phyloP scores from a whole-genome alignment of 164 flowering plant species.

The Houttuynia cordata region DNA sequence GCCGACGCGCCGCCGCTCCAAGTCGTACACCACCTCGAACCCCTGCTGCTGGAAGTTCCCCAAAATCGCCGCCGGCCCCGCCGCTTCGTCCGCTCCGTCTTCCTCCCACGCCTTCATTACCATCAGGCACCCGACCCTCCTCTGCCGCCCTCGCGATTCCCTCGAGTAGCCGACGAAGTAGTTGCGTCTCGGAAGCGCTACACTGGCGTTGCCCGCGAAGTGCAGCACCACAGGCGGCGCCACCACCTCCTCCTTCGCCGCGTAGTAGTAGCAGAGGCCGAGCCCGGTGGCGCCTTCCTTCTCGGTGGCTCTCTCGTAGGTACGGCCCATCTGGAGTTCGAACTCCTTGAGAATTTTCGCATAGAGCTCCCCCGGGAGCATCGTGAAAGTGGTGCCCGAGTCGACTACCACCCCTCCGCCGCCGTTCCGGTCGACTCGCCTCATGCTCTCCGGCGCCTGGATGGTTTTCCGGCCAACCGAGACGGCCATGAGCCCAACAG shows the following conservation, averaged over 20 bases:
- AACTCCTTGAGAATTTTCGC: conserved; percentile 41
- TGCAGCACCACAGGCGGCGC: conserved; percentile 54
- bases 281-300: conserved; percentile 59
- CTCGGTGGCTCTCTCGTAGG: conserved; percentile 36
- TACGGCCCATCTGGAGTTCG: conserved; percentile 26
- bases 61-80: conserved; percentile 59
- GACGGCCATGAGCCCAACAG: conserved; percentile 61
- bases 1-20: conserved; percentile 56
- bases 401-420: conserved; percentile 90
- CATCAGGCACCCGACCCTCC: conserved; percentile 74
- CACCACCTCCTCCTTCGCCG: not conserved
- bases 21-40: conserved; percentile 88
- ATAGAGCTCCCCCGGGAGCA: conserved; percentile 51
- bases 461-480: conserved; percentile 42
- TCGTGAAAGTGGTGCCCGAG: conserved; percentile 85
- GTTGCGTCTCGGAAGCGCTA: conserved; percentile 61
- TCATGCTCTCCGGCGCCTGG: conserved; percentile 37
- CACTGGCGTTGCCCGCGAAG: conserved; percentile 58
- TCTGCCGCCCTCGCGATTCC: conserved; percentile 20
- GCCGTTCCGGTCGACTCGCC: conserved; percentile 37
- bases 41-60: conserved; percentile 96
- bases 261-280: conserved; percentile 52
- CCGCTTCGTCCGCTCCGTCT: conserved; percentile 41
- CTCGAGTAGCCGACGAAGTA: conserved; percentile 51
- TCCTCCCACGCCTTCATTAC: conserved; percentile 85